Conservation (phyloP, 805 yeast genomes). For the Lipomyces anomalus region DNA sequence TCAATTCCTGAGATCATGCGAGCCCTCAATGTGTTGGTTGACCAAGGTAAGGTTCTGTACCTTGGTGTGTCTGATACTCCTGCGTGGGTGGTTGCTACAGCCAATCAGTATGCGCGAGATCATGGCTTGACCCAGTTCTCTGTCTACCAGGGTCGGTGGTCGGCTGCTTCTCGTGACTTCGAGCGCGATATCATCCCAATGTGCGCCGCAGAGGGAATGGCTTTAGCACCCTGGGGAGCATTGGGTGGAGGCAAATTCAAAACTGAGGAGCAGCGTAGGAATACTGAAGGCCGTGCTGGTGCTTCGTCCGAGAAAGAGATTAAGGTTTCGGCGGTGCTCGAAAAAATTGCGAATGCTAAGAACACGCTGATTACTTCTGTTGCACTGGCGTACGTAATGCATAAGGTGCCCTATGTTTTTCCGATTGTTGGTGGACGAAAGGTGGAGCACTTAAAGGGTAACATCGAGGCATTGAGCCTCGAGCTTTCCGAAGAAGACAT, state of each 20-base stretch:
- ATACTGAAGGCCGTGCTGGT: conserved; percentile 6
- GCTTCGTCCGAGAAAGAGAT: background rate
- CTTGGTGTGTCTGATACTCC: conserved; percentile 28
- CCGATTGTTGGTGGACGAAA: conserved; percentile 29
- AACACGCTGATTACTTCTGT: conserved; percentile 7
- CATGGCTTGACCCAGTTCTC: conserved; percentile 26
- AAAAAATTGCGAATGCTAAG: conserved; percentile 5
- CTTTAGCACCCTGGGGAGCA: conserved; percentile 28
- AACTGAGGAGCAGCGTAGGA: conserved; percentile 16
- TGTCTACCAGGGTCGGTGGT: conserved; percentile 29
- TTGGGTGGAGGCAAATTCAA: conserved; percentile 27
- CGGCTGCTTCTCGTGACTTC: conserved; percentile 23
- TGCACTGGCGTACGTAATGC: conserved; percentile 27
- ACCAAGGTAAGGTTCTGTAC: conserved; percentile 25
- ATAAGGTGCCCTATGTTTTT: conserved; percentile 24
- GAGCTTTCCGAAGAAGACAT: conserved; percentile 21
- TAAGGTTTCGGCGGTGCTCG: conserved; percentile 1
- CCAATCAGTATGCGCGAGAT: conserved; percentile 21
- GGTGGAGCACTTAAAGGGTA: conserved; percentile 24
- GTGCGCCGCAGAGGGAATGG: conserved; percentile 28
- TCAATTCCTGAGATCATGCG: conserved; percentile 27
- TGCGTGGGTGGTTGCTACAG: conserved; percentile 25
- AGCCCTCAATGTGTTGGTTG: conserved; percentile 14
- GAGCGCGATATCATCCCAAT: conserved; percentile 30
- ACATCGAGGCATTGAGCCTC: conserved; percentile 22